Conservation (phyloP, 2,329 filamentous ascomycete genomes). For the Calonectria pseudoreteaudii region DNA sequence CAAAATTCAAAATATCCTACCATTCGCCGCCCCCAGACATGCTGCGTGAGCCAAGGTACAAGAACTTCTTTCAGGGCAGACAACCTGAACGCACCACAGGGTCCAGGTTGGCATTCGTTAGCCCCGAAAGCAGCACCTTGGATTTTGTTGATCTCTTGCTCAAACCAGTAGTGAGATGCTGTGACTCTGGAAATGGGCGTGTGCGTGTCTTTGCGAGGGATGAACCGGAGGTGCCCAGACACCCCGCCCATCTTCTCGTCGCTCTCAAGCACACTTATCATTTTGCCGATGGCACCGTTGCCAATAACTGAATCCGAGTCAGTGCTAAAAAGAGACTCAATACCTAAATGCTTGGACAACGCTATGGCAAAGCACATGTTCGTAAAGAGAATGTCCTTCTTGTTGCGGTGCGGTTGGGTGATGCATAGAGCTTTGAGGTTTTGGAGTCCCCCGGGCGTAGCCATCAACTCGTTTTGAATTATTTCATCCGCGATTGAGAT, state of each 20-base stretch:
- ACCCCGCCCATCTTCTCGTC: background rate
- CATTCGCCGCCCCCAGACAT: background rate
- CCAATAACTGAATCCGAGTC: background rate
- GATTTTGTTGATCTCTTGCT: conserved; percentile 8
- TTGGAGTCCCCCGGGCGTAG: background rate
- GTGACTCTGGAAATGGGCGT: background rate
- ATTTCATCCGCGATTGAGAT: background rate
- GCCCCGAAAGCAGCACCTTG: conserved; percentile 4
- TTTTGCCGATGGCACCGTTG: background rate
- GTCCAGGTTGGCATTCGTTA: background rate
- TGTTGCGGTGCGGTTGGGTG: background rate
- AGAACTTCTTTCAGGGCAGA: background rate
- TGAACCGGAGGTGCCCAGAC: background rate
- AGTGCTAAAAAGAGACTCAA: background rate
- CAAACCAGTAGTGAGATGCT: conserved; percentile 11
- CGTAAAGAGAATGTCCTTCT: background rate
- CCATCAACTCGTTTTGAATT: background rate
- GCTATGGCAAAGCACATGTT: background rate
- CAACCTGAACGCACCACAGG: background rate
- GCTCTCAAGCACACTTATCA: background rate
- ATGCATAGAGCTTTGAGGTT: background rate
- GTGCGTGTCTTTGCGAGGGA: background rate
- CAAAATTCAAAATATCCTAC: background rate
- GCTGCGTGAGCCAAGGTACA: background rate
- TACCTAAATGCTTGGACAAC: background rate